Evolutionary conservation across 441 rosid genomes (phyloP).

Genomic region (Populus hybrid): DNA sequence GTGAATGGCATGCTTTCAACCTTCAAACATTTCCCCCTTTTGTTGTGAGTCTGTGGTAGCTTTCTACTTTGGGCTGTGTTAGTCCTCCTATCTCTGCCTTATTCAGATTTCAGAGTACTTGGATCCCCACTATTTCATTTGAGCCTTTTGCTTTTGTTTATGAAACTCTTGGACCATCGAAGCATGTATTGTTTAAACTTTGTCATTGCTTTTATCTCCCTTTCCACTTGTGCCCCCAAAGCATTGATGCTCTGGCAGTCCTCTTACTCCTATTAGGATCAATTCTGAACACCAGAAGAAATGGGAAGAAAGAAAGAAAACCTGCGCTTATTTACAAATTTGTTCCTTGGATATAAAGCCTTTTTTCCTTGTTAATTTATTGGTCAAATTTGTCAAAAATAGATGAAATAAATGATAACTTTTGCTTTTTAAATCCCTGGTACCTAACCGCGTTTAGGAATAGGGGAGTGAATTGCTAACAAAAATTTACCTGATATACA

Average conservation of each 20-base stretch:
- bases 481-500: too few relatives aligned
- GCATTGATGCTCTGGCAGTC: not conserved
- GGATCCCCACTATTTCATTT: not conserved
- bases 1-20: not conserved
- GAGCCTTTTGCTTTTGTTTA: not conserved
- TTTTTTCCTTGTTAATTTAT: too few relatives aligned
- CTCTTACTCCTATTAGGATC: not conserved
- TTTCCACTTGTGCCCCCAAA: not conserved
- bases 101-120: not conserved
- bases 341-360: too few relatives aligned
- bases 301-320: not conserved
- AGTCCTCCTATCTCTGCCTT: not conserved
- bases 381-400: too few relatives aligned
- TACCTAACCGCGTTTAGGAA: not conserved
- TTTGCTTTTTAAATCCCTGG: not conserved
- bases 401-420: not conserved
- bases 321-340: not conserved
- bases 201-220: not conserved
- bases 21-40: not conserved
- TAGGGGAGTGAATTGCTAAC: not conserved
- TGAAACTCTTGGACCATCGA: not conserved
- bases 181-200: not conserved
- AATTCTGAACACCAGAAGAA: too few relatives aligned
- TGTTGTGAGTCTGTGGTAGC: not conserved
- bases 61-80: not conserved